Conservation (phyloP, 1,284 basidiomycete species). For the Schizopora paradoxa region DNA sequence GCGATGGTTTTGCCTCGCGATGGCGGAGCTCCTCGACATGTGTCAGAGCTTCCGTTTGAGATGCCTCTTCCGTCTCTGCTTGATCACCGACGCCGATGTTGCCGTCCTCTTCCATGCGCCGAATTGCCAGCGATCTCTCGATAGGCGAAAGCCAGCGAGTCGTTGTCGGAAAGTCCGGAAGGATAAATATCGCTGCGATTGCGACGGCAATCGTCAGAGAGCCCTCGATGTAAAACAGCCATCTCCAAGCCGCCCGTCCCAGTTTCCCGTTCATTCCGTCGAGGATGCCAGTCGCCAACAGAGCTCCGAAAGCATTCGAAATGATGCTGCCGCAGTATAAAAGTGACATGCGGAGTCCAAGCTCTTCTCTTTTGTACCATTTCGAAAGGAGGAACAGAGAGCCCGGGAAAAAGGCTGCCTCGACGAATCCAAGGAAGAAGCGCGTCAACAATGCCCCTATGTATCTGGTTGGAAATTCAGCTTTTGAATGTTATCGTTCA, state of each 20-base stretch:
- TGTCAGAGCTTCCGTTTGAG: neutral
- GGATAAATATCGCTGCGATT: constrained; percentile 27
- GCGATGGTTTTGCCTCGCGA: neutral
- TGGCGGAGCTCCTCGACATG: neutral
- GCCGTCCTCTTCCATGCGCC: constrained; percentile 39
- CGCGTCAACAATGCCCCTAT: constrained; percentile 61
- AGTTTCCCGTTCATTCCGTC: constrained; percentile 43
- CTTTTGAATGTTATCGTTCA: constrained; percentile 15
- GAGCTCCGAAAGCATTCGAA: constrained; percentile 46
- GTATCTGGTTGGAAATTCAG: constrained; percentile 43
- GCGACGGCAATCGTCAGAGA: constrained; percentile 13
- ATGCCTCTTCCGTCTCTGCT: constrained; percentile 4
- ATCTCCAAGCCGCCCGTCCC: constrained; percentile 38
- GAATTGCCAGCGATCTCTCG: constrained; percentile 37
- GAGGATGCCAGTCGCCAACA: constrained; percentile 34
- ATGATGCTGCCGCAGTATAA: constrained; percentile 44
- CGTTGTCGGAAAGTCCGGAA: constrained; percentile 37
- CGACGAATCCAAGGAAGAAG: constrained; percentile 61
- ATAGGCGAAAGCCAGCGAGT: constrained; percentile 22
- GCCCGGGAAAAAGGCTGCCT: constrained; percentile 25
- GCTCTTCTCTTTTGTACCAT: constrained; percentile 25
- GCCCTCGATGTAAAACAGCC: constrained; percentile 16
- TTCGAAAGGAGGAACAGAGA: constrained; percentile 25
- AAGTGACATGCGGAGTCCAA: constrained; percentile 29
- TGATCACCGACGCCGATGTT: constrained; percentile 30